Percentiles rank a stretch among this genome's conserved stretches.
These are phyloP conservation scores for Colletotrichum nymphaeae DNA, from an alignment of 2,329 filamentous ascomycete genomes.

Conservation along the genomic window DNA sequence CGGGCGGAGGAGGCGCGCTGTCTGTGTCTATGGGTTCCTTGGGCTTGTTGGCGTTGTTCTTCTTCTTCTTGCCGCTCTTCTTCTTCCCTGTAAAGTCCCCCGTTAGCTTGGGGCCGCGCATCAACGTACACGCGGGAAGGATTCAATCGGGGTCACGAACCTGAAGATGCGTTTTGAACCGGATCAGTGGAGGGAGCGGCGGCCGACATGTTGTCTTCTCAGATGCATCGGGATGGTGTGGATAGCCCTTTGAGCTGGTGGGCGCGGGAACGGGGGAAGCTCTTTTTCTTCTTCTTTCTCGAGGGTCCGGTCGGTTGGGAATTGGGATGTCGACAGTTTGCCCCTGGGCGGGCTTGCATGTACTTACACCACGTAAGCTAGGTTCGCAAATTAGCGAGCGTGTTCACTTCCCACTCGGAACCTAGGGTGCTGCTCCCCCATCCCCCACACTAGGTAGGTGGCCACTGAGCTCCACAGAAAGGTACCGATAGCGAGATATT, in stretches of 20 bases:
- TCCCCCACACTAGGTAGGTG: constrained; percentile 30
- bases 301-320: constrained; percentile 1
- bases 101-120: constrained; percentile 18
- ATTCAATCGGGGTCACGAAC: constrained; percentile 37
- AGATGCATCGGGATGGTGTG: constrained; percentile 32
- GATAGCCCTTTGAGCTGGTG: constrained; percentile 34
- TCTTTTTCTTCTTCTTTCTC: neutral
- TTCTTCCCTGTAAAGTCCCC: constrained; percentile 56
- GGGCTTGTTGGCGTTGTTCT: constrained; percentile 63
- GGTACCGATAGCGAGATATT: constrained; percentile 16
- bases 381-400: constrained; percentile 35
- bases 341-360: constrained; percentile 17
- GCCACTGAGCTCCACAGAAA: constrained; percentile 19
- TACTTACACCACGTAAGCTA: constrained; percentile 36
- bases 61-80: constrained; percentile 71
- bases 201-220: constrained; percentile 43
- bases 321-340: constrained; percentile 28
- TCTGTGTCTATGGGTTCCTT: constrained; percentile 52
- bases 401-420: constrained; percentile 35
- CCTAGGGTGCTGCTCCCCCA: constrained; percentile 24
- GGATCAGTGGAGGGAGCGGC: constrained; percentile 40
- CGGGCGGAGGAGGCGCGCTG: constrained; percentile 45
- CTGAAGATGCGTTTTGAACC: constrained; percentile 43
- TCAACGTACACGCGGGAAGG: neutral
- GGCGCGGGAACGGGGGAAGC: constrained; percentile 2